Conservation (phyloP, 2,329 filamentous ascomycete species). For the Stagonosporopsis chrysanthemi region DNA sequence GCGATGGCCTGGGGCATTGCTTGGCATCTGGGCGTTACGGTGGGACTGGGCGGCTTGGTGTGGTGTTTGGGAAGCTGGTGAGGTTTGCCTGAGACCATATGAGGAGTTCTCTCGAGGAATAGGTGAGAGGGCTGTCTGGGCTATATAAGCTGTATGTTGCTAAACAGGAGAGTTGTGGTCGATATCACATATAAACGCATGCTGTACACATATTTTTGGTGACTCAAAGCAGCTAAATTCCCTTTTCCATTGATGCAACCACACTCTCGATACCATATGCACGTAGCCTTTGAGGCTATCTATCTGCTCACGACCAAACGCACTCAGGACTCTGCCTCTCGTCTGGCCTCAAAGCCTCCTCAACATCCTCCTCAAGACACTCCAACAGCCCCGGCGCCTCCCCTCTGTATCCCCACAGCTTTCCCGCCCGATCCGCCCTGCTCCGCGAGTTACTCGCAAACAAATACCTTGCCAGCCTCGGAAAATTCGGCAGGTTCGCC, state of each 20-base stretch:
- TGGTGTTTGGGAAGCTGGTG: slow-evolving; percentile 46
- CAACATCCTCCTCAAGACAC: slow-evolving; percentile 33
- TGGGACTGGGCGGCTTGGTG: slow-evolving; percentile 44
- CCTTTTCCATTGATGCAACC: background rate
- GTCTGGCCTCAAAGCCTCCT: background rate
- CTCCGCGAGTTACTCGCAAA: slow-evolving; percentile 63
- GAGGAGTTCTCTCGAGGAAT: background rate
- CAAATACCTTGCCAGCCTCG: slow-evolving; percentile 43
- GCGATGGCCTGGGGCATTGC: slow-evolving; percentile 86
- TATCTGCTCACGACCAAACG: background rate
- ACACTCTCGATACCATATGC: background rate
- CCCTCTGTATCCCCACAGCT: slow-evolving; percentile 65
- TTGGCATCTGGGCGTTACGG: slow-evolving; percentile 70
- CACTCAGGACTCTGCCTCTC: background rate
- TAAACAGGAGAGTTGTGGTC: background rate
- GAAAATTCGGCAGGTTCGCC: slow-evolving; percentile 26
- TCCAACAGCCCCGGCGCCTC: slow-evolving; percentile 59
- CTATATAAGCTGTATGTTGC: background rate
- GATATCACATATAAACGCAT: background rate
- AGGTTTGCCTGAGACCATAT: background rate
- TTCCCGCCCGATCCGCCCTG: slow-evolving; percentile 60
- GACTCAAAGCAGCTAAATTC: background rate
- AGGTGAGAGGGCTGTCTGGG: background rate
- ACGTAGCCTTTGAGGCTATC: too few species aligned
- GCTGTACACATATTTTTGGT: too few species aligned